Conservation (phyloP, 345 rosid species). For the Carallia brachiata region DNA sequence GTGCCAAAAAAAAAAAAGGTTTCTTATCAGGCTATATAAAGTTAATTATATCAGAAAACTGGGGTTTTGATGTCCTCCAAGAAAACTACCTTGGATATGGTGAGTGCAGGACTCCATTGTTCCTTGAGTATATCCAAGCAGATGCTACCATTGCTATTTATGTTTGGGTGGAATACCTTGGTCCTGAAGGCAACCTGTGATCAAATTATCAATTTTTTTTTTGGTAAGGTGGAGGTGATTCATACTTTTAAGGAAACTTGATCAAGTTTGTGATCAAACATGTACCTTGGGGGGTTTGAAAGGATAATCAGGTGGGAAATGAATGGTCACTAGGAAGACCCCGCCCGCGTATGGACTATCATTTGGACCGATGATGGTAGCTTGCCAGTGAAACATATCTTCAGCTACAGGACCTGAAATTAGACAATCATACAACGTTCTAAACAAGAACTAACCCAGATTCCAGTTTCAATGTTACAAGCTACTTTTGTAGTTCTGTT, state of each 20-base stretch:
- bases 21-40: no score
- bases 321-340: conserved; percentile 59
- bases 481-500: neutral
- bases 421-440: neutral
- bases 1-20: no score
- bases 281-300: conserved; percentile 69
- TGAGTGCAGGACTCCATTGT: conserved; percentile 77
- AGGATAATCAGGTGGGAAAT: conserved; percentile 68
- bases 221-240: neutral
- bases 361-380: conserved; percentile 63
- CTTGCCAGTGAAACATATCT: conserved; percentile 77
- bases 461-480: neutral
- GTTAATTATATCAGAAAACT: no score
- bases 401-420: conserved; percentile 55
- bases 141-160: conserved; percentile 58
- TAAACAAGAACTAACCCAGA: neutral
- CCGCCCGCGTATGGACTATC: conserved; percentile 72
- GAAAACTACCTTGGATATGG: conserved; percentile 53
- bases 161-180: conserved; percentile 66
- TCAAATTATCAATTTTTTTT: neutral
- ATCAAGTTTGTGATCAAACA: no score
- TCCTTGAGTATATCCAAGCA: conserved; percentile 67
- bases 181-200: conserved; percentile 59
- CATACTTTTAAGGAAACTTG: no score
- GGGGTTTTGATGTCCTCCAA: neutral